Evolutionary conservation across 176 grass and related monocot species (phyloP).

Genomic region (Cymbopogon citratus): DNA sequence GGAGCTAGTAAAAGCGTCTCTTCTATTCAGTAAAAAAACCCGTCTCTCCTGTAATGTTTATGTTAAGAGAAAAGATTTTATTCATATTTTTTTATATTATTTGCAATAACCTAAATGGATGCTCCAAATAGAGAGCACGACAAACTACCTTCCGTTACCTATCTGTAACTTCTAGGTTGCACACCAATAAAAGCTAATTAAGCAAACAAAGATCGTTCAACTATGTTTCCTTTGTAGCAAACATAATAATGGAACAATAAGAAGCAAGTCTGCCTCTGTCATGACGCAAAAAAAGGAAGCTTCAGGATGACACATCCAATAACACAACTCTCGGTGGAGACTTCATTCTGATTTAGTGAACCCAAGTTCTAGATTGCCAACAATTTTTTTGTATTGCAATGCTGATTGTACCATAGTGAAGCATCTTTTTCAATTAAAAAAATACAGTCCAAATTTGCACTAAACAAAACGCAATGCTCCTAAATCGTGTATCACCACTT

Average conservation of each 20-base stretch:
- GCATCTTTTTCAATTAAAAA: not conserved
- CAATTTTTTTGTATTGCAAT: not conserved
- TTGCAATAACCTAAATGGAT: not conserved
- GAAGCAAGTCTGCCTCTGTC: not conserved
- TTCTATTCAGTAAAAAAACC: too few relatives aligned
- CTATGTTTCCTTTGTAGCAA: not conserved
- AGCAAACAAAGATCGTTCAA: not conserved
- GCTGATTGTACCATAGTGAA: not conserved
- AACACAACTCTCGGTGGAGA: not conserved
- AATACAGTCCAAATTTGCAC: not conserved
- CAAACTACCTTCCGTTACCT: not conserved
- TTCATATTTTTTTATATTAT: not conserved
- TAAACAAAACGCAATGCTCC: not conserved
- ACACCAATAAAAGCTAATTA: not conserved
- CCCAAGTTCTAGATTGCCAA: not conserved
- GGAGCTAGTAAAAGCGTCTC: slow-evolving; percentile 1
- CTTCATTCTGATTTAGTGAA: not conserved
- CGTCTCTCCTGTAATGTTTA: not conserved
- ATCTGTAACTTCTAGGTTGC: not conserved
- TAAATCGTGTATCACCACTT: not conserved
- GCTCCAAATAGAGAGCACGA: not conserved
- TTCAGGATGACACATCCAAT: not conserved
- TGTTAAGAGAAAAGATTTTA: not conserved
- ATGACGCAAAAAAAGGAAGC: not conserved
- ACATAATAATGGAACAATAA: not conserved